Percentiles rank a stretch among this genome's conserved stretches.
Evolutionary conservation across 2,329 filamentous ascomycete genomes (phyloP).

Genomic region (Epichloe hybrida): DNA sequence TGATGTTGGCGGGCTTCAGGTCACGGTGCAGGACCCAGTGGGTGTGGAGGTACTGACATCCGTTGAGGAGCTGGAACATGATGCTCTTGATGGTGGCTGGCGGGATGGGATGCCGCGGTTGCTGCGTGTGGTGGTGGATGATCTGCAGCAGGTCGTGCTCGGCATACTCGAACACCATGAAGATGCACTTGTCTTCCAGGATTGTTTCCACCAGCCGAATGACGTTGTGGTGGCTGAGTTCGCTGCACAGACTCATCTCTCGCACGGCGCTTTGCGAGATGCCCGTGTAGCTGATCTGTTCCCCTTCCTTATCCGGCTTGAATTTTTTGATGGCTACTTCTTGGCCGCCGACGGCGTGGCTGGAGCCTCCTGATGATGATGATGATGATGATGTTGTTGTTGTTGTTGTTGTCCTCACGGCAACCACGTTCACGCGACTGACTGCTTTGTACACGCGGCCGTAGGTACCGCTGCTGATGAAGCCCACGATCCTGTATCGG

Average conservation of each 20-base stretch:
- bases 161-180: constrained; percentile 98
- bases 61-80: constrained; percentile 90
- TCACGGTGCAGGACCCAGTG: constrained; percentile 98
- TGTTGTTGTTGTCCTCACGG: constrained; percentile 1
- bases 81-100: constrained; percentile 83
- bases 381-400: neutral
- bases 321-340: constrained; percentile 99
- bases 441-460: constrained; percentile 94
- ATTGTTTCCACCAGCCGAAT: constrained; percentile 91
- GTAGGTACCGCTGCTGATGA: constrained; percentile 97
- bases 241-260: constrained; percentile 93
- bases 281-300: constrained; percentile 86
- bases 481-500: constrained; percentile 90
- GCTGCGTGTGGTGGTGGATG: constrained; percentile 92
- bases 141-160: constrained; percentile 96
- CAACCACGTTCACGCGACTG: constrained; percentile 33
- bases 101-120: constrained; percentile 76
- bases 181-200: constrained; percentile 96
- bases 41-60: constrained; percentile 83
- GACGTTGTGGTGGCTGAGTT: constrained; percentile 77
- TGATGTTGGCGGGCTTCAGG: constrained; percentile 95
- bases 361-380: neutral
- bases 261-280: constrained; percentile 95
- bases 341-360: constrained; percentile 40
- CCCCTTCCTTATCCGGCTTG: constrained; percentile 97